Conservation (phyloP, 345 rosid species). For the Toxicodendron radicans region DNA sequence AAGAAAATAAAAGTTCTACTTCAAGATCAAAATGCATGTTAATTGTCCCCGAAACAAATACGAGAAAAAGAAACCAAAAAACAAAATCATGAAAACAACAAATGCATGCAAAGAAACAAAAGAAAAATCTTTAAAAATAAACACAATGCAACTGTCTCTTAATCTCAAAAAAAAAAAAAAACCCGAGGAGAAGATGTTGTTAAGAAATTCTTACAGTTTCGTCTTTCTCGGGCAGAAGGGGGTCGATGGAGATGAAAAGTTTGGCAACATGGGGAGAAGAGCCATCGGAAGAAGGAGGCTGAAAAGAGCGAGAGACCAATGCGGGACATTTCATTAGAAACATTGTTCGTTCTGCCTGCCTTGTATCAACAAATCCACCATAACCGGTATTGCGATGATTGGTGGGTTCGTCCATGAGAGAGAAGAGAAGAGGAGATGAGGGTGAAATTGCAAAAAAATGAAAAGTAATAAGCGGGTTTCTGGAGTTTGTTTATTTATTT, state of each 20-base stretch:
- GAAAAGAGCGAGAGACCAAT: conserved; percentile 56
- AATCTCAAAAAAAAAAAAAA: neutral
- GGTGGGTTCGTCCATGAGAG: conserved; percentile 39
- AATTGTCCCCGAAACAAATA: neutral
- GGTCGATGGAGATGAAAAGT: conserved; percentile 70
- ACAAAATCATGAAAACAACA: neutral
- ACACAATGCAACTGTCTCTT: conserved; percentile 9
- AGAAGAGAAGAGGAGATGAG: neutral
- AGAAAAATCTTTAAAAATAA: neutral
- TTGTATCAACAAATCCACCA: conserved; percentile 46
- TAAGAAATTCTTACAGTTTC: too few species aligned
- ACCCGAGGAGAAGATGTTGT: conserved; percentile 45
- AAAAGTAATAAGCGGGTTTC: neutral
- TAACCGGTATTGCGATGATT: conserved; percentile 6
- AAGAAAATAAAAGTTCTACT: neutral
- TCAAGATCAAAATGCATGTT: too few species aligned
- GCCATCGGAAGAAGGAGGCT: conserved; percentile 29
- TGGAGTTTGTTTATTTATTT: neutral
- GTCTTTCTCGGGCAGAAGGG: conserved; percentile 43
- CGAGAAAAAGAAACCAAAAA: neutral
- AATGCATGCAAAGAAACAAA: conserved; percentile 12
- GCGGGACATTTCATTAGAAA: conserved; percentile 86
- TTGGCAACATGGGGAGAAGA: conserved; percentile 55
- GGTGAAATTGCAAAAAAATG: neutral
- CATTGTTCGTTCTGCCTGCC: conserved; percentile 57